These are phyloP conservation scores for Solanum chaucha DNA, from an alignment of 257 asterid species.

Conservation along the genomic window DNA sequence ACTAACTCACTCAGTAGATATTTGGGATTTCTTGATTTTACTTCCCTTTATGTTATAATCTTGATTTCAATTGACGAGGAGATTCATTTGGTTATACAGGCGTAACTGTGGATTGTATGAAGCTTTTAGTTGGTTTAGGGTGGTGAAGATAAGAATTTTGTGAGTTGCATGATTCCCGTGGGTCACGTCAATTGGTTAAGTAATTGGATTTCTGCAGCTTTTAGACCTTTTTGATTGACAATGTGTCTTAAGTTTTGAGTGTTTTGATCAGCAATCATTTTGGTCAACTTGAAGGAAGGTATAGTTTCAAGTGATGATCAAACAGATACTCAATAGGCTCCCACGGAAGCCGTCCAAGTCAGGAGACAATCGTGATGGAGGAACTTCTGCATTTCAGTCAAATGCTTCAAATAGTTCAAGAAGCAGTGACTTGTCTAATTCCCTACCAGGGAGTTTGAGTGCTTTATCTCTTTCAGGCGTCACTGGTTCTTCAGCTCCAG, in stretches of 20 bases:
- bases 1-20: background rate
- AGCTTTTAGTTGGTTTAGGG: slow-evolving; percentile 8
- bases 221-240: slow-evolving; percentile 1
- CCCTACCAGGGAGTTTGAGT: slow-evolving; percentile 20
- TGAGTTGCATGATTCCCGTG: slow-evolving; percentile 3
- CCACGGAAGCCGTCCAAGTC: slow-evolving; percentile 60
- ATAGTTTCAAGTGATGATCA: slow-evolving; percentile 42
- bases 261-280: background rate
- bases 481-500: slow-evolving; percentile 14
- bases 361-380: slow-evolving; percentile 52
- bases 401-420: slow-evolving; percentile 30
- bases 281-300: slow-evolving; percentile 5
- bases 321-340: slow-evolving; percentile 60
- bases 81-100: slow-evolving; percentile 8
- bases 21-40: background rate
- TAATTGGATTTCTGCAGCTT: background rate
- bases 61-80: slow-evolving; percentile 23
- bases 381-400: slow-evolving; percentile 11
- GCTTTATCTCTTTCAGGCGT: slow-evolving; percentile 14
- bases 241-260: background rate
- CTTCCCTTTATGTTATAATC: background rate
- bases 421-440: slow-evolving; percentile 17
- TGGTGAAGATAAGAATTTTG: slow-evolving; percentile 8
- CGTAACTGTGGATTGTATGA: slow-evolving; percentile 4
- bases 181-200: slow-evolving; percentile 1